Evolutionary conservation across 2,329 filamentous ascomycete species (phyloP).

Genomic region (Neopestalotiopsis clavispora): DNA sequence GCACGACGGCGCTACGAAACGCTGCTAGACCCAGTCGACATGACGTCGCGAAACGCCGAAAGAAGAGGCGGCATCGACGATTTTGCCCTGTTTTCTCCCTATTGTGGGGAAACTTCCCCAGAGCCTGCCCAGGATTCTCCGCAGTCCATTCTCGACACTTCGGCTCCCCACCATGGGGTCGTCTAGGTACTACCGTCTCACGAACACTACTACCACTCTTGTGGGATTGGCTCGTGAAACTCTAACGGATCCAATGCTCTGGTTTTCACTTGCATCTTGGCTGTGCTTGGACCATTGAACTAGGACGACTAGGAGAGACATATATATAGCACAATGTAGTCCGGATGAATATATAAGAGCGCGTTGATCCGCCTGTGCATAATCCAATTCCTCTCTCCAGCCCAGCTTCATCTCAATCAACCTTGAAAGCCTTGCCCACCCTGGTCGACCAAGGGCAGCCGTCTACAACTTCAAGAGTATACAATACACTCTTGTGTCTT

Average conservation of each 20-base stretch:
- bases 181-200: not conserved
- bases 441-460: not conserved
- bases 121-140: conserved; percentile 2
- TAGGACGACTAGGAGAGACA: not conserved
- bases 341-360: not conserved
- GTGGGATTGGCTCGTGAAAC: not conserved
- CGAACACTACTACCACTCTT: not conserved
- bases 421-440: not conserved
- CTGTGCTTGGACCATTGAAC: not conserved
- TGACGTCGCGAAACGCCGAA: not conserved
- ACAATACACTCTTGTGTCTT: not conserved
- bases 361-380: not conserved
- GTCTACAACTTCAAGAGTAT: not conserved
- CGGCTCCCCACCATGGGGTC: not conserved
- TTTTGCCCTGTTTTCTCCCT: conserved; percentile 6
- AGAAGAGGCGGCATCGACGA: conserved; percentile 9
- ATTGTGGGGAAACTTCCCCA: conserved; percentile 5
- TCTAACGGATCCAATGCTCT: not conserved
- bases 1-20: not conserved
- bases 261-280: not conserved
- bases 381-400: not conserved
- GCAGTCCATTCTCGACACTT: conserved; percentile 13
- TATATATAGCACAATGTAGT: not conserved
- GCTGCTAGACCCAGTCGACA: not conserved
- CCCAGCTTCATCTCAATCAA: not conserved